Evolutionary conservation across 2,329 filamentous ascomycete genomes (phyloP).

Genomic region (Aspergillus novofumigatus): DNA sequence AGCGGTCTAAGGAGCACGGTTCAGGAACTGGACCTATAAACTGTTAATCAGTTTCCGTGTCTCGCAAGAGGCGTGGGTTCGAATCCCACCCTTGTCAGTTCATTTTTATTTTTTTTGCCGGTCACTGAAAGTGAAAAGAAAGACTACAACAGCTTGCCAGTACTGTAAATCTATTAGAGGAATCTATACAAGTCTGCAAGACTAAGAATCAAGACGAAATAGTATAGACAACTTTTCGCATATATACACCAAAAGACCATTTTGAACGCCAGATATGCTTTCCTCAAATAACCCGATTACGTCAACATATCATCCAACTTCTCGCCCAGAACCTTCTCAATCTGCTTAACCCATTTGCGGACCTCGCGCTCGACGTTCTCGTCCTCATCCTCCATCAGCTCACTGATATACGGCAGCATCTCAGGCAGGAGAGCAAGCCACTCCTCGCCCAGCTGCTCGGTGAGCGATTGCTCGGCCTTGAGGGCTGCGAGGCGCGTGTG

Average conservation of each 20-base stretch:
- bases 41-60: not conserved
- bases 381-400: slow-evolving; percentile 94
- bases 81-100: not conserved
- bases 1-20: not conserved
- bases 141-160: no score
- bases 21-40: not conserved
- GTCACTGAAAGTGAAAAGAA: no score
- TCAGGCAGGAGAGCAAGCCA: slow-evolving; percentile 89
- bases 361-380: slow-evolving; percentile 89
- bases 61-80: not conserved
- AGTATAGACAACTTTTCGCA: not conserved
- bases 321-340: slow-evolving; percentile 86
- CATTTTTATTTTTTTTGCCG: not conserved
- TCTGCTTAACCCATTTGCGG: slow-evolving; percentile 81
- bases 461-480: slow-evolving; percentile 73
- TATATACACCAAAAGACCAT: not conserved
- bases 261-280: not conserved
- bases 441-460: slow-evolving; percentile 79
- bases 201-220: not conserved
- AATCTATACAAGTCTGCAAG: no score
- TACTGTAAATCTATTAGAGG: no score
- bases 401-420: slow-evolving; percentile 94
- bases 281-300: slow-evolving; percentile 40
- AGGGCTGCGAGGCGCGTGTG: slow-evolving; percentile 76
- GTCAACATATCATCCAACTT: slow-evolving; percentile 88